phyloP scores from a whole-genome alignment of 495 filamentous ascomycete species.

The Bryoglossum gracile region DNA sequence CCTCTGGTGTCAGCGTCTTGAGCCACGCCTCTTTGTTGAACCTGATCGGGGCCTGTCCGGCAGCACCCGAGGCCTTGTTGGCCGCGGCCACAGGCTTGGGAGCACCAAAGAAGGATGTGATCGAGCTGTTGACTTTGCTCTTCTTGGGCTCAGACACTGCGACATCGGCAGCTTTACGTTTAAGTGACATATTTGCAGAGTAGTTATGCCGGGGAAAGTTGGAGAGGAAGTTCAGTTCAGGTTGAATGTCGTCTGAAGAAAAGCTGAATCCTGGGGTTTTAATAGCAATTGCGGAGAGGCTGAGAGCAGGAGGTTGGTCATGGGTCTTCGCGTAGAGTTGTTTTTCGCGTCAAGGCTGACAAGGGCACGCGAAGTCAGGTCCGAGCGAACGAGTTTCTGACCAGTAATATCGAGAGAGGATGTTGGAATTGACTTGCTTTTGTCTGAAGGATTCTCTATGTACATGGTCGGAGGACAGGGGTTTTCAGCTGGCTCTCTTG shows the following conservation, averaged over 20 bases:
- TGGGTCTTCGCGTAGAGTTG: conserved; percentile 5
- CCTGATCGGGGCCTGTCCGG: conserved; percentile 30
- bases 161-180: conserved; percentile 57
- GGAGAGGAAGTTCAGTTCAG: conserved; percentile 16
- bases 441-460: no score
- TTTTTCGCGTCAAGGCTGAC: no score
- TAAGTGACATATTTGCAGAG: conserved; percentile 41
- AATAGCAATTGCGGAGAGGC: background rate
- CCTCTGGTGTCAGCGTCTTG: conserved; percentile 66
- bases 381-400: background rate
- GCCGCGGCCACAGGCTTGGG: conserved; percentile 30
- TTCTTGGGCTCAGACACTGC: conserved; percentile 56
- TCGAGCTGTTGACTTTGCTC: conserved; percentile 52
- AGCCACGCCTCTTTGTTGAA: conserved; percentile 91
- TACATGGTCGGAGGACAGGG: no score
- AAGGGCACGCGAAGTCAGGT: conserved; percentile 18
- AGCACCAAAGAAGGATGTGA: conserved; percentile 47
- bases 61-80: conserved; percentile 25
- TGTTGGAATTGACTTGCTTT: no score
- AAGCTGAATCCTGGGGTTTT: background rate
- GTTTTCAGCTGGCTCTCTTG: no score
- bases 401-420: no score
- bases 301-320: background rate
- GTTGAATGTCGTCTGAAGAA: background rate
- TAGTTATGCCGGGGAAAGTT: conserved; percentile 1